Conservation (phyloP, 768 basidiomycete species). For the Rhodotorula toruloides region DNA sequence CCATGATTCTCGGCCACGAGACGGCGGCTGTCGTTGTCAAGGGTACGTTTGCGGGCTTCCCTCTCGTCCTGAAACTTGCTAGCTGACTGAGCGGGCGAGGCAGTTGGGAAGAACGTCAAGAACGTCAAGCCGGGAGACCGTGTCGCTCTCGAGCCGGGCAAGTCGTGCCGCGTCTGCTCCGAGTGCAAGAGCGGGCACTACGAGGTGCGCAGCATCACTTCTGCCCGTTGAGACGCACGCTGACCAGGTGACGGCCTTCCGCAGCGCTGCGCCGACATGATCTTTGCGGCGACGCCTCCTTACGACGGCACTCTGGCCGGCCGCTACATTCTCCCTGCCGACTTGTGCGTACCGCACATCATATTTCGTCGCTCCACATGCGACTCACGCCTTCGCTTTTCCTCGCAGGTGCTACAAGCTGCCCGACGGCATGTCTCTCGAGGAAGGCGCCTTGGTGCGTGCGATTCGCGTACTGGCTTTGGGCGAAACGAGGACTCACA, state of each 20-base stretch:
- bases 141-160: slow-evolving; percentile 70
- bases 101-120: slow-evolving; percentile 68
- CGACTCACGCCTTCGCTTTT: background rate
- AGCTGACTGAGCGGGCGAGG: slow-evolving; percentile 1
- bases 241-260: slow-evolving; percentile 52
- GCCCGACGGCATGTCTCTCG: slow-evolving; percentile 70
- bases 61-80: background rate
- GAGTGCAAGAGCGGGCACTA: slow-evolving; percentile 47
- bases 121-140: slow-evolving; percentile 73
- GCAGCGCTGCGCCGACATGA: slow-evolving; percentile 68
- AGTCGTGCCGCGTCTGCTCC: slow-evolving; percentile 69
- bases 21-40: slow-evolving; percentile 52
- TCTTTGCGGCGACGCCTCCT: slow-evolving; percentile 74
- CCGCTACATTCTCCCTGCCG: slow-evolving; percentile 79
- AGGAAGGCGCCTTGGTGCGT: slow-evolving; percentile 87
- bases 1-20: slow-evolving; percentile 83
- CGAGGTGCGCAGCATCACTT: background rate
- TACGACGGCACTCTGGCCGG: slow-evolving; percentile 76
- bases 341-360: slow-evolving; percentile 58
- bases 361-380: background rate
- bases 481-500: background rate
- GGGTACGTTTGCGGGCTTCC: background rate
- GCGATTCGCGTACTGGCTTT: background rate
- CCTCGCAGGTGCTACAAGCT: slow-evolving; percentile 59
- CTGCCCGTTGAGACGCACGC: slow-evolving; percentile 40